A percentile compares a stretch with the other conserved stretches of the same genome.
phyloP scores from a whole-genome alignment of 139 green algal species.

The Closterium sp. region DNA sequence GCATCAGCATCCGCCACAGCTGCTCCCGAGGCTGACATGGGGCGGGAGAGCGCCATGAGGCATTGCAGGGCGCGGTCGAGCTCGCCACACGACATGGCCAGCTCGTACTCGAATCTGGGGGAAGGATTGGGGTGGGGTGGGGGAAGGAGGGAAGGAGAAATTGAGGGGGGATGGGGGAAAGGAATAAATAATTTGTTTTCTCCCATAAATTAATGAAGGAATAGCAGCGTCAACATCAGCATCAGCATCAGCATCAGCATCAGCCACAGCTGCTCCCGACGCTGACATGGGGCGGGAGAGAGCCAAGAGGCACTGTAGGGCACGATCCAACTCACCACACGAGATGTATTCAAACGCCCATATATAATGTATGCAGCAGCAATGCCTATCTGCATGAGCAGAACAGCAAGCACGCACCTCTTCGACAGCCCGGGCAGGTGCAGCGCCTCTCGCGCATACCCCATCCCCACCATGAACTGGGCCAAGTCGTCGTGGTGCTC shows the following conservation, averaged over 20 bases:
- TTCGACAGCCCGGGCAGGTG: background rate
- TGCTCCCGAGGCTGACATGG: background rate
- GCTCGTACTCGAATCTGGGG: constrained; percentile 33
- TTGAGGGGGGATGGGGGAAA: background rate
- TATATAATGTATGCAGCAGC: no score
- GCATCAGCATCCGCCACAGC: background rate
- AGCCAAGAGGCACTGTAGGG: constrained; percentile 19
- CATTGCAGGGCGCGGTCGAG: constrained; percentile 27
- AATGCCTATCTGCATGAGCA: no score
- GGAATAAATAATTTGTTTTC: no score
- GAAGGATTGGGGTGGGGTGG: background rate
- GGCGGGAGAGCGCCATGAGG: constrained; percentile 22
- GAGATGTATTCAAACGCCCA: constrained; percentile 41
- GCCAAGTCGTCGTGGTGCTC: constrained; percentile 52
- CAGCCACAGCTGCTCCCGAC: background rate
- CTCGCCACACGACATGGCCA: constrained; percentile 35
- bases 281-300: background rate
- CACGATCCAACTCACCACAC: constrained; percentile 20
- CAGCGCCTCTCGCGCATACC: constrained; percentile 5
- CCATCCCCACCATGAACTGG: constrained; percentile 50
- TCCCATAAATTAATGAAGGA: no score
- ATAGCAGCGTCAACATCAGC: background rate
- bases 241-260: background rate
- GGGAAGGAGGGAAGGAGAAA: background rate
- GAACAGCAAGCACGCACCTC: no score